Evolutionary conservation across 2,329 filamentous ascomycete genomes (phyloP), one percentile per base, ranked within the genome.

Genomic region (Aureobasidium mangrovei): DNA sequence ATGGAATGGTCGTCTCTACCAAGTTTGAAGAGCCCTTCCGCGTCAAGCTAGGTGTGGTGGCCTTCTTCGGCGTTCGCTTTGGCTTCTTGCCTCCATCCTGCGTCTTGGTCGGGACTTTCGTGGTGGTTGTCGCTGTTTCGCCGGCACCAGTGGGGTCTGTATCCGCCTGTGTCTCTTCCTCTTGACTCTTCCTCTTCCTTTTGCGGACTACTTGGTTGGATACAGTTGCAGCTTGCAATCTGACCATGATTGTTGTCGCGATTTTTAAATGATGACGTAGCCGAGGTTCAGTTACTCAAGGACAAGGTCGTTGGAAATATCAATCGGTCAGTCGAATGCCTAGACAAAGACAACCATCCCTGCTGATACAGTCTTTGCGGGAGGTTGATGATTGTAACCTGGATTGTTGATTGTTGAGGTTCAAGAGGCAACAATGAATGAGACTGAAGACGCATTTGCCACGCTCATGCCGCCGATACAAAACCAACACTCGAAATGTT

Each of bases 1-100:
- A 96, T 40, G 79, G 77, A 48, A 78, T 73, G 1, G 75, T 66
- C 1, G 74, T 69, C 59, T 79, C 75, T n/a, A 79, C 70, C 0
- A 76, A 57, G 6, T 68, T 73, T 2, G 77, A 79, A n/a, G 74
- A 76, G 39, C 67, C 65, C 7, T 71, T 69, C 9, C 71, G 67
- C 1, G 72, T 62, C 4, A 74, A 59, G 18, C 42, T 49, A 4
- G 58, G 57, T 26, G 51, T 33, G 4, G 71, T 49, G 3, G 63
- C 58, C 33, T 62, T 66, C 56, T 75, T 77, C 4, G 70, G 62
- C 5, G 67, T 70, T 59, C 77, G 68, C 38, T 71, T 67, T 12
- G 76, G 73, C 59, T 79, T 74, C 60, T 76, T 73, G 28, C 77
- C 77, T 41, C 78, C 78, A 72, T 82, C 78, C 45, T 77, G 70